Evolutionary conservation across 2,329 filamentous ascomycete genomes (phyloP).

Genomic region (Fusarium pseudonygamai): DNA sequence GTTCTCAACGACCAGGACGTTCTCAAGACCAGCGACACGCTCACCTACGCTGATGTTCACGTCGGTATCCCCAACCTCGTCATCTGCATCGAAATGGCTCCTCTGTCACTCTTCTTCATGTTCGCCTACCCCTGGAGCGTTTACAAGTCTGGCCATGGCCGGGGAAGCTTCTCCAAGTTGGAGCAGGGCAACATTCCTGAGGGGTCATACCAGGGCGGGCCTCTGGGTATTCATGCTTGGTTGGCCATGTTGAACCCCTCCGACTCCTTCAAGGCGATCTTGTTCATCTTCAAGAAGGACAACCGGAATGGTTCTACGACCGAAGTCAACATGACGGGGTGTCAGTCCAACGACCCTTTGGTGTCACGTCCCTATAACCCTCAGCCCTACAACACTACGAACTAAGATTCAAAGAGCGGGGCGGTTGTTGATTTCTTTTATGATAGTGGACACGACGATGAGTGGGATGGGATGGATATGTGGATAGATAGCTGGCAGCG

Average conservation of each 20-base stretch:
- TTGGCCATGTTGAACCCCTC: slow-evolving; percentile 30
- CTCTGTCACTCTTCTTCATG: slow-evolving; percentile 30
- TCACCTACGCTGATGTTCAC: slow-evolving; percentile 36
- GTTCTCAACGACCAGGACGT: slow-evolving; percentile 19
- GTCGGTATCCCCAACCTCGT: slow-evolving; percentile 35
- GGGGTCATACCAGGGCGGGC: slow-evolving; percentile 25
- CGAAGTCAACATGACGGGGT: slow-evolving; percentile 8
- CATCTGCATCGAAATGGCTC: slow-evolving; percentile 34
- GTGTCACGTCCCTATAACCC: slow-evolving; percentile 1
- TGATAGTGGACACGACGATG: background rate
- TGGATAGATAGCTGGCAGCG: background rate
- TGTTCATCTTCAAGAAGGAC: slow-evolving; percentile 14
- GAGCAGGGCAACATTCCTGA: background rate
- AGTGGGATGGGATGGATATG: background rate
- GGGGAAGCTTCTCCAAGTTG: slow-evolving; percentile 5
- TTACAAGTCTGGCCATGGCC: slow-evolving; percentile 14
- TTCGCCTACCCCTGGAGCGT: slow-evolving; percentile 35
- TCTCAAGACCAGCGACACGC: slow-evolving; percentile 22
- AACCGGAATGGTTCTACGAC: background rate
- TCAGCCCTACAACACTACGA: background rate
- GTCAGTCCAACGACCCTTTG: slow-evolving; percentile 2
- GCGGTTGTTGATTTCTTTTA: background rate
- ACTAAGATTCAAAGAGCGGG: background rate
- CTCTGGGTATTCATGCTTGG: slow-evolving; percentile 27
- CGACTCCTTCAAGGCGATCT: slow-evolving; percentile 21